Evolutionary conservation across 257 asterid species (phyloP), one percentile per base, ranked within the genome.

Genomic region (Rubia yunnanensis): DNA sequence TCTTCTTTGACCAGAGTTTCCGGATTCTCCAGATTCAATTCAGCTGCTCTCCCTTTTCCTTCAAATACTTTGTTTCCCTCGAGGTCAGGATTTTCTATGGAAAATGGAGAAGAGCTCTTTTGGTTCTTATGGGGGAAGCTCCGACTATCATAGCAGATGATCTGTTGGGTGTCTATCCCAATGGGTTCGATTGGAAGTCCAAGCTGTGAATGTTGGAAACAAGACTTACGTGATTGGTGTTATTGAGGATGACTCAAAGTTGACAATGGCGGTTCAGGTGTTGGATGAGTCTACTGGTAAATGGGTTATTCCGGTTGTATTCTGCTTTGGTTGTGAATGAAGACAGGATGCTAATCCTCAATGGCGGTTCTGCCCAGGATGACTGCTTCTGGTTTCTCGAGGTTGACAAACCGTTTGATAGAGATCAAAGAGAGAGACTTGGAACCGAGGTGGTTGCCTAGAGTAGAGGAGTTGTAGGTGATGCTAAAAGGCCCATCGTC

Each of bases 351-450:
- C 79, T 92, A 72, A 85, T 86, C 48, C 62, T 85, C 30, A 85
- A 70, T 77, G 88, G 82, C 22, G 75, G 82, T 73, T 75, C 90
- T n/a, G 67, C 59, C 27, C 73, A 85, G 36, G 89, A 77, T 76
- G 95, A 79, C 73, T 75, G 83, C 82, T 86, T 88, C 76, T 92
- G 96, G 96, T 88, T 92, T 85, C 98, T 92, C 15, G 98, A 92
- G 96, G 98, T 88, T 69, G 79, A 85, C 73, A 88, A 96, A 62
- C 77, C 88, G 31, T 88, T 85, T 74, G 83, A 86, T 14, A 81
- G 73, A 80, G 86, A 86, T 32, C 95, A 88, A 46, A 82, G 69
- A 66, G 70, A 67, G 60, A 83, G 84, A 68, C 63, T 79, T 70
- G 94, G 83, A 34, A 63, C 74, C 24, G 88, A 86, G 73, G 94